Evolutionary conservation across 1,284 basidiomycete genomes (phyloP).

Genomic region (Puccinia novopanici): DNA sequence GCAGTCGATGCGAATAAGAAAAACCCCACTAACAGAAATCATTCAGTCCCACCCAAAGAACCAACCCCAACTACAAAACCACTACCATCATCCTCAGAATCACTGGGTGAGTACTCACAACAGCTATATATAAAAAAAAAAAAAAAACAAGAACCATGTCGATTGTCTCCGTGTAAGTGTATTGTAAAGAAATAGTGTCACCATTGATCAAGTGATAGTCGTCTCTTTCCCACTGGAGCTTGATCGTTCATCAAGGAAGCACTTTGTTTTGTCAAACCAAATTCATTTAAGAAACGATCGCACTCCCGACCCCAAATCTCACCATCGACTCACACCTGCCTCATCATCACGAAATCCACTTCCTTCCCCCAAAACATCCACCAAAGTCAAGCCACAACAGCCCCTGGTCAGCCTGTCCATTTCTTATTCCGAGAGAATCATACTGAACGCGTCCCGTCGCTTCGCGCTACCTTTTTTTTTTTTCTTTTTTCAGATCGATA

Average conservation of each 20-base stretch:
- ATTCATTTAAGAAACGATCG: not conserved
- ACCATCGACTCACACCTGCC: not conserved
- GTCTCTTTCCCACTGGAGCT: too few relatives aligned
- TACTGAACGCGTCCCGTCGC: too few relatives aligned
- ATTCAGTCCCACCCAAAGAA: not conserved
- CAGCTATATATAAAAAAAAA: not conserved
- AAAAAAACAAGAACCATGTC: too few relatives aligned
- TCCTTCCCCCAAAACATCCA: not conserved
- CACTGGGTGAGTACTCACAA: not conserved
- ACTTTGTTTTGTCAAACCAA: too few relatives aligned
- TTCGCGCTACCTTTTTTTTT: not conserved
- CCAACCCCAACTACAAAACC: conserved; percentile 5
- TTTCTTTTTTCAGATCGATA: not conserved
- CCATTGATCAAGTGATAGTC: too few relatives aligned
- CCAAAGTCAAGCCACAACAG: not conserved
- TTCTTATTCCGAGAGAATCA: not conserved
- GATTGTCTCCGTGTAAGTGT: too few relatives aligned
- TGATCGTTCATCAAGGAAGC: too few relatives aligned
- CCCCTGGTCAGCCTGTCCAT: not conserved
- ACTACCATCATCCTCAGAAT: not conserved
- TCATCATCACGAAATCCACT: not conserved
- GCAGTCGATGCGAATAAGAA: conserved; percentile 52
- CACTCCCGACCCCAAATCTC: not conserved
- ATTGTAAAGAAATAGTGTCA: not conserved
- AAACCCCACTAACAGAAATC: conserved; percentile 14